Percentiles rank a stretch among this genome's conserved stretches.
phyloP scores from a whole-genome alignment of 202 grass and related monocot species.

The Panicum hallii region DNA sequence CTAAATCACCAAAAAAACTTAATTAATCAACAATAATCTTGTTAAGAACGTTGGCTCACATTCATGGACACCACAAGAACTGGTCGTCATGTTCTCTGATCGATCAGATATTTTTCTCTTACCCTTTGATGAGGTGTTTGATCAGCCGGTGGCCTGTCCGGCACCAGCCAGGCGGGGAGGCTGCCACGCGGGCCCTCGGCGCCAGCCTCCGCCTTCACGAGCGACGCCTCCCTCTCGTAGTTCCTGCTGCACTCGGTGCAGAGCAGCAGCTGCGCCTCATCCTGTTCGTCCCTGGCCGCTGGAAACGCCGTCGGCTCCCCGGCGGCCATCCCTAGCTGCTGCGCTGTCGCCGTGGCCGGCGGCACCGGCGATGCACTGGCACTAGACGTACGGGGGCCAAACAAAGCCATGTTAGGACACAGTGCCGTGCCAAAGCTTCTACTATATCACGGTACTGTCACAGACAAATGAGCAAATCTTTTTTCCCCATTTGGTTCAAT shows the following conservation, averaged over 20 bases:
- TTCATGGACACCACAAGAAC: background rate
- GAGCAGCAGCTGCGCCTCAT: constrained; percentile 55
- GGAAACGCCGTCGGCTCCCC: constrained; percentile 36
- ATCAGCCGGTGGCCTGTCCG: constrained; percentile 33
- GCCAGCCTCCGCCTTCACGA: constrained; percentile 49
- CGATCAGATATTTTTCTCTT: background rate
- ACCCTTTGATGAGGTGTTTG: constrained; percentile 51
- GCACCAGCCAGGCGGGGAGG: constrained; percentile 62
- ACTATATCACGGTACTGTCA: background rate
- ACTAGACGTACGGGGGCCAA: constrained; percentile 17
- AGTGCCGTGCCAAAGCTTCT: background rate
- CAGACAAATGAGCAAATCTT: background rate
- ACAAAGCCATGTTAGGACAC: constrained; percentile 13
- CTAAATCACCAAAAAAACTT: constrained; percentile 37
- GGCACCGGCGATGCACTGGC: background rate
- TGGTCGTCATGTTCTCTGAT: background rate
- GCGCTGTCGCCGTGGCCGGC: constrained; percentile 48
- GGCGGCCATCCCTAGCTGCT: constrained; percentile 36
- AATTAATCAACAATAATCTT: background rate
- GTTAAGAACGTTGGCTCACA: background rate
- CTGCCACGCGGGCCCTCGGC: constrained; percentile 34
- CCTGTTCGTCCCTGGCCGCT: constrained; percentile 46
- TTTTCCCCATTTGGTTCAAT: background rate
- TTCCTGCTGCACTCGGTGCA: constrained; percentile 78
- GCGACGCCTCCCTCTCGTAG: constrained; percentile 78